These are phyloP conservation scores for Xylariaceae sp. DNA, from an alignment of 2,329 filamentous ascomycete species.

Conservation along the genomic window DNA sequence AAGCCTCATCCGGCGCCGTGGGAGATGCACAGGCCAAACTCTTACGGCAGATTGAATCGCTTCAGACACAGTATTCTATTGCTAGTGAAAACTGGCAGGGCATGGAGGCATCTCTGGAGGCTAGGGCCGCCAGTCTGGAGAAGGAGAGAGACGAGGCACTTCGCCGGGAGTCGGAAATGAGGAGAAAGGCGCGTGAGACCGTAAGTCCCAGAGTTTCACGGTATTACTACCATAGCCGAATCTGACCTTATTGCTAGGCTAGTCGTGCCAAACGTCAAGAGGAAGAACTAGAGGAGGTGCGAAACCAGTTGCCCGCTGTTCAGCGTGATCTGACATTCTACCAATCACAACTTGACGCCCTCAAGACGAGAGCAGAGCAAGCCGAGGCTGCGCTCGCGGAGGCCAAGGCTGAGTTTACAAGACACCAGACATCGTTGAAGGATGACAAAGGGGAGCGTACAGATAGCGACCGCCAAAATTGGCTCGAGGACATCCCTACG, in stretches of 20 bases:
- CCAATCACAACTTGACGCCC: constrained; percentile 62
- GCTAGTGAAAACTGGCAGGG: constrained; percentile 98
- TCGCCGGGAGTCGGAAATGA: constrained; percentile 82
- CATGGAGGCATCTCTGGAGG: constrained; percentile 84
- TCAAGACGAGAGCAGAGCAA: constrained; percentile 70
- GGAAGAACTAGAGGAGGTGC: constrained; percentile 79
- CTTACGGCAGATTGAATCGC: constrained; percentile 88
- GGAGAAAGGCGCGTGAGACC: constrained; percentile 86
- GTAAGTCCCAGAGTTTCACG: constrained; percentile 55
- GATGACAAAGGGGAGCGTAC: constrained; percentile 49
- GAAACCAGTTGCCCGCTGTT: constrained; percentile 66
- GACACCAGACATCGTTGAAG: constrained; percentile 49
- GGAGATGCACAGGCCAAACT: constrained; percentile 89
- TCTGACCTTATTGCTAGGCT: constrained; percentile 54
- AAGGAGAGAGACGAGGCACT: constrained; percentile 88
- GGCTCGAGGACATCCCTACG: constrained; percentile 57
- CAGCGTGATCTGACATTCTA: constrained; percentile 68
- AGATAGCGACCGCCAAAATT: constrained; percentile 52
- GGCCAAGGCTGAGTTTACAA: constrained; percentile 56
- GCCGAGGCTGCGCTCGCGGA: constrained; percentile 69
- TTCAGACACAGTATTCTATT: constrained; percentile 93
- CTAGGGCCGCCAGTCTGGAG: constrained; percentile 78
- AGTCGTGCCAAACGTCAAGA: constrained; percentile 70
- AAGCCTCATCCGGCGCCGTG: constrained; percentile 80
- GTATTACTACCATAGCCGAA: constrained; percentile 35